Evolutionary conservation across 139 green algal species (phyloP), one percentile per base, ranked within the genome.

Genomic region (Volvox africanus): DNA sequence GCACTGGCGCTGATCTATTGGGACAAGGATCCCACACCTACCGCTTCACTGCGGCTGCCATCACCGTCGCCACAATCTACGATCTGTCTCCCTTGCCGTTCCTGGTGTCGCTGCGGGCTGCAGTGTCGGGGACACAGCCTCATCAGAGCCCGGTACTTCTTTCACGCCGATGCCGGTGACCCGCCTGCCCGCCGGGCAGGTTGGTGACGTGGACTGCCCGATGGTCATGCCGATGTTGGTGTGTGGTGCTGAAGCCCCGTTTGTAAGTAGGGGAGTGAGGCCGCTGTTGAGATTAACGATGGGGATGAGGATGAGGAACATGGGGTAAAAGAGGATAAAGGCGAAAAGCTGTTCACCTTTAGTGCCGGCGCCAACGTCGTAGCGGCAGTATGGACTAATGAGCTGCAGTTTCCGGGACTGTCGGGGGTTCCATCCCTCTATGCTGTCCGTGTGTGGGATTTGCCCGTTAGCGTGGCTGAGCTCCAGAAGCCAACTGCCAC

Each of bases 401-500:
- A 33, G 61, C 61, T 89, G 36, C 67, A 22, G 83, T 28, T 89
- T 28, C 83, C 67, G 9, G 30, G 26, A 21, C 69, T 68, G 17
- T 68, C 85, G 3, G 85, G 36, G 5, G 85, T 82, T 44, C 28
- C 2, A 5, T 61, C 69, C 0, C 85, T 69, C 1, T 89, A 68
- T 36, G 32, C 3, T 1, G 65, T 95, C 0, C 44, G 50, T 17
- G 91, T 96, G 17, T 93, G 93, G 82, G 95, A 97, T 76, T 95
- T 96, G 92, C 95, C 95, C 0, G 86, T 94, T 16, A 92, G 95
- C 78, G 28, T 28, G 0, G 28, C 79, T 2, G 36, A 91, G 67
- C 28, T 32, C 0, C 82, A 87, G 88, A 83, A 62, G 62, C 67
- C 12, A 0, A 92, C 81, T 30, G n/a, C 24, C n/a, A 30, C n/a